Evolutionary conservation across 305 asterid genomes (phyloP), one percentile per base, ranked within the genome.

Genomic region (Fraxinus paxiana): DNA sequence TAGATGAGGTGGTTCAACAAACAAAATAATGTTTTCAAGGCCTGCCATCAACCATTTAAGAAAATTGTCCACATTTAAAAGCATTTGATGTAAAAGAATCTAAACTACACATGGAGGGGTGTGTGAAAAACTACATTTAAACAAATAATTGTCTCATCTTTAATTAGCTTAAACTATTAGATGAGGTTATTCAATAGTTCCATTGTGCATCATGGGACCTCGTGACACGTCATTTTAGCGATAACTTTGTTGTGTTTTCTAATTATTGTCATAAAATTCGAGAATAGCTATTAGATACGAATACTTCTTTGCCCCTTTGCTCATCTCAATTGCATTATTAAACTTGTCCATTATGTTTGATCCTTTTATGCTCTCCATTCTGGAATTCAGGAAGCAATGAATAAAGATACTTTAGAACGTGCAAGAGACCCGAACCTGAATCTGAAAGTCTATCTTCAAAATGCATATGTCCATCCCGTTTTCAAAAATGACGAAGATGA

Each of bases 361-460:
- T 26, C 70, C 69, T 9, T 75, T n/a, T 8, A 12, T 24, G 78
- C 63, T 54, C 20, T 75, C 70, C 54, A 12, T 34, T 79, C 31
- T 79, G 74, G n/a, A 63, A 38, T 26, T 10, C 84, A 89, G 92
- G 92, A 92, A 77, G 97, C 96, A 22, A 90, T 89, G 94, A 88
- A 91, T 88, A 92, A 88, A 78, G 97, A 92, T 73, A 92, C 97
- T 6, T 85, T 92, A 12, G 97, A 91, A 84, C 90, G 92, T 43
- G 90, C 91, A 22, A 87, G 92, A 82, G 97, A 91, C 79, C 97
- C 94, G 4, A 86, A 86, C 83, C 88, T 91, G 81, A 89, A 90
- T 20, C 61, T 91, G 87, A 92, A 90, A 83, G 87, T 80, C 77
- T 92, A 88, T 87, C 94, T 92, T 78, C 89, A 85, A 67, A 24